Percentiles rank a stretch among this genome's conserved stretches.
phyloP scores from a whole-genome alignment of 108 stramenopile genomes.

The Hondaea fermentalgiana region DNA sequence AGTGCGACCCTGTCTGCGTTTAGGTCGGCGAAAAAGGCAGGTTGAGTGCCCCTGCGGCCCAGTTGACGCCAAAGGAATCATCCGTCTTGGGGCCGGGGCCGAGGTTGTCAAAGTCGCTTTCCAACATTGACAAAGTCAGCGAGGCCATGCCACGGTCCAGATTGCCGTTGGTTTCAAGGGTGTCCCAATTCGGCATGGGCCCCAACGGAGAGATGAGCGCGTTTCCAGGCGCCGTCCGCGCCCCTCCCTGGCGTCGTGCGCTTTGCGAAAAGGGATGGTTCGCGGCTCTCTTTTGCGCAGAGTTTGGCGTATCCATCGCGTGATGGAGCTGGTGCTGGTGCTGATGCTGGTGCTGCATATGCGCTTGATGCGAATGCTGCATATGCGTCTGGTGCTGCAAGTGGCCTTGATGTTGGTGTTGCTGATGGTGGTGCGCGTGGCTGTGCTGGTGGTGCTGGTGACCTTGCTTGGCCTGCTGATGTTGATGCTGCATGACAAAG shows the following conservation, averaged over 20 bases:
- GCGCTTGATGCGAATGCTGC: neutral
- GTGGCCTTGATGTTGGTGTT: neutral
- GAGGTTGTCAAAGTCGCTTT: neutral
- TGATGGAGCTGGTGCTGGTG: neutral
- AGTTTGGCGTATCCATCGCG: neutral
- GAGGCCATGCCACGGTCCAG: slow-evolving; percentile 10
- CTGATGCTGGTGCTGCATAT: neutral
- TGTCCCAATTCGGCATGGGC: neutral
- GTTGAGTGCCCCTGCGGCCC: neutral
- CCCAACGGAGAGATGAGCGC: neutral
- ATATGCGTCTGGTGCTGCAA: neutral
- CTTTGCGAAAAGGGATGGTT: neutral
- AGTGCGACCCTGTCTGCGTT: neutral
- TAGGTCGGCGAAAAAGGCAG: slow-evolving; percentile 4
- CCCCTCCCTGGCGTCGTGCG: neutral
- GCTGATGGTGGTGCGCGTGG: neutral
- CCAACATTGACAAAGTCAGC: neutral
- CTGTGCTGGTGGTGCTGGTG: neutral
- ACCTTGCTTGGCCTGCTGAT: neutral
- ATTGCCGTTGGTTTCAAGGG: neutral
- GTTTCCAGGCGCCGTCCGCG: neutral
- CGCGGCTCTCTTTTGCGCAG: neutral
- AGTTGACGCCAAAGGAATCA: neutral
- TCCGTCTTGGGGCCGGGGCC: neutral
- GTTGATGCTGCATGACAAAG: neutral